phyloP scores from a whole-genome alignment of 257 asterid species.

The Marsdenia floribunda region DNA sequence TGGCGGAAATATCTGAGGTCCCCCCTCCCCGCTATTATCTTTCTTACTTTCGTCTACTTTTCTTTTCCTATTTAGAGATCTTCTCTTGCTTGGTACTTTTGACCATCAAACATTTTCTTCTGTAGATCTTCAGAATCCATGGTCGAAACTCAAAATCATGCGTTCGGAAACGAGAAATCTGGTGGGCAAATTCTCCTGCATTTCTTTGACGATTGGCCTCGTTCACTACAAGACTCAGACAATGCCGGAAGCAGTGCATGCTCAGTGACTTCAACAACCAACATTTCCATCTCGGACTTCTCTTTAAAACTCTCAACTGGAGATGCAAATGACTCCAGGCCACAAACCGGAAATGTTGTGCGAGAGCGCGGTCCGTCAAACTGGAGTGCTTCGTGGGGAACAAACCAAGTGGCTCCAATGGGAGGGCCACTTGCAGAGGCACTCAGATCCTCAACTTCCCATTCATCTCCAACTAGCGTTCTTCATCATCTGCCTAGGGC shows the following conservation, averaged over 20 bases:
- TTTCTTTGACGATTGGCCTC: slow-evolving; percentile 86
- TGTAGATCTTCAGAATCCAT: slow-evolving; percentile 45
- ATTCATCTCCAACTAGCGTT: slow-evolving; percentile 73
- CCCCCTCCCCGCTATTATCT: neutral
- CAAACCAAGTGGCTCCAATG: slow-evolving; percentile 41
- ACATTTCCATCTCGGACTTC: slow-evolving; percentile 71
- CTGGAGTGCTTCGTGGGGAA: slow-evolving; percentile 44
- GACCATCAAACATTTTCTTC: slow-evolving; percentile 6
- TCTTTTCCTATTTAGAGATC: neutral
- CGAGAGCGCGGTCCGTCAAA: slow-evolving; percentile 29
- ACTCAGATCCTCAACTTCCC: slow-evolving; percentile 54
- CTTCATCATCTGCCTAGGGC: slow-evolving; percentile 41
- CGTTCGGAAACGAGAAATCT: slow-evolving; percentile 18
- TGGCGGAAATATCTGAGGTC: neutral
- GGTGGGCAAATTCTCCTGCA: slow-evolving; percentile 47
- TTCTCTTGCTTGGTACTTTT: slow-evolving; percentile 4
- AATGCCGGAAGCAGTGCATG: slow-evolving; percentile 16
- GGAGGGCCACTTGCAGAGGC: slow-evolving; percentile 95
- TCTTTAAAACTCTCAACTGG: slow-evolving; percentile 72
- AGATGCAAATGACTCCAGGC: slow-evolving; percentile 24
- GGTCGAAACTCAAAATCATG: slow-evolving; percentile 31
- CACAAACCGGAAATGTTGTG: slow-evolving; percentile 19
- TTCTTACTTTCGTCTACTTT: neutral
- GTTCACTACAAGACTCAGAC: slow-evolving; percentile 39
- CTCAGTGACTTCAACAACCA: slow-evolving; percentile 35